Evolutionary conservation across 2,329 filamentous ascomycete species (phyloP).

Genomic region (Ustilaginoidea virens): DNA sequence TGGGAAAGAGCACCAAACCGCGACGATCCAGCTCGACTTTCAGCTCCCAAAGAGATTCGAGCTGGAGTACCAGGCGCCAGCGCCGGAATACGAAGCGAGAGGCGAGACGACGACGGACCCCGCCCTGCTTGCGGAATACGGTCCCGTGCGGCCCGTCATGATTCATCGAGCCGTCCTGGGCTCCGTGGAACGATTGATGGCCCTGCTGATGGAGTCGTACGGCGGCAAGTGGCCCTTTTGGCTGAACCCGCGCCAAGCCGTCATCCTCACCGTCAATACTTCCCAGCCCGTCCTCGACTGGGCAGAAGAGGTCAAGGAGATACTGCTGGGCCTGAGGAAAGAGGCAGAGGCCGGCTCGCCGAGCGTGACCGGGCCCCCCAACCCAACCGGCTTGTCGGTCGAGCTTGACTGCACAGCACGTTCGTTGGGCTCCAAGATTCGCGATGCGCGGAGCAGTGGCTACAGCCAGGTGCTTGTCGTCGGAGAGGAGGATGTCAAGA

Average conservation of each 20-base stretch:
- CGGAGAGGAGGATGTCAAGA: slow-evolving; percentile 48
- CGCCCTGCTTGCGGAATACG: slow-evolving; percentile 31
- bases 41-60: slow-evolving; percentile 73
- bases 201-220: slow-evolving; percentile 71
- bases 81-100: slow-evolving; percentile 43
- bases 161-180: slow-evolving; percentile 77
- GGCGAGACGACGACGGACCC: slow-evolving; percentile 34
- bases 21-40: slow-evolving; percentile 81
- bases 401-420: slow-evolving; percentile 53
- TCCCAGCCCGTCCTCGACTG: slow-evolving; percentile 34
- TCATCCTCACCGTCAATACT: slow-evolving; percentile 58
- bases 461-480: slow-evolving; percentile 63
- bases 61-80: slow-evolving; percentile 57
- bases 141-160: slow-evolving; percentile 55
- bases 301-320: slow-evolving; percentile 30
- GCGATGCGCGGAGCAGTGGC: slow-evolving; percentile 53
- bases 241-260: slow-evolving; percentile 67
- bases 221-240: slow-evolving; percentile 74
- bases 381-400: slow-evolving; percentile 48
- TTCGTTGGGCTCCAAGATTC: slow-evolving; percentile 52
- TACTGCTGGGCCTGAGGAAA: slow-evolving; percentile 31
- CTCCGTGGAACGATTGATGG: slow-evolving; percentile 73
- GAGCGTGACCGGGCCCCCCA: slow-evolving; percentile 27
- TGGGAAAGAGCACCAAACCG: slow-evolving; percentile 78
- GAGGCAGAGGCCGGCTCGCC: slow-evolving; percentile 16